Percentiles rank a stretch among this genome's conserved stretches.
These are phyloP conservation scores for Penicillium olsonii DNA, from an alignment of 2,329 filamentous ascomycete genomes.

Conservation along the genomic window DNA sequence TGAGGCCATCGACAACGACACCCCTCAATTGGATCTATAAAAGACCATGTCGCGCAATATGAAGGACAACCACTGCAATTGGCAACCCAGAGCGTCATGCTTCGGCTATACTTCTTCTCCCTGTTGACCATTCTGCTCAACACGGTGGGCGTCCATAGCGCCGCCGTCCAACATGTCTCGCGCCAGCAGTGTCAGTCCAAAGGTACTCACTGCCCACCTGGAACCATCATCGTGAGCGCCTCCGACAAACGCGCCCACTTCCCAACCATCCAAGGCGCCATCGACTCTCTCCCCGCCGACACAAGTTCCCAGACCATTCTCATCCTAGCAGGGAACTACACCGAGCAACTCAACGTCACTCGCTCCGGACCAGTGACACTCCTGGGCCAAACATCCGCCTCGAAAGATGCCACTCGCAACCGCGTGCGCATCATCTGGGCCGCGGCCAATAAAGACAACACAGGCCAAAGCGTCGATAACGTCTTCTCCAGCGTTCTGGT, in stretches of 20 bases:
- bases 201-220: slow-evolving; percentile 27
- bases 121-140: neutral
- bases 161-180: slow-evolving; percentile 4
- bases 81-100: neutral
- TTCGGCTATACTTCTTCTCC: neutral
- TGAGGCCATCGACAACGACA: neutral
- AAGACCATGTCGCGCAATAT: neutral
- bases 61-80: neutral
- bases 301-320: slow-evolving; percentile 57
- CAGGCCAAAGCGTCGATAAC: slow-evolving; percentile 53
- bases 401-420: slow-evolving; percentile 51
- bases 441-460: slow-evolving; percentile 53
- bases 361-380: slow-evolving; percentile 62
- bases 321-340: slow-evolving; percentile 62
- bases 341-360: slow-evolving; percentile 67
- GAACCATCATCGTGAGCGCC: slow-evolving; percentile 32
- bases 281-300: slow-evolving; percentile 50
- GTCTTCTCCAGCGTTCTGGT: slow-evolving; percentile 64
- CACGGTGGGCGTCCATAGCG: slow-evolving; percentile 1
- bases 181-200: slow-evolving; percentile 29
- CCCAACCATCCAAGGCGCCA: slow-evolving; percentile 50
- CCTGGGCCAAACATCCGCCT: slow-evolving; percentile 57
- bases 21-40: neutral
- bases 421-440: slow-evolving; percentile 61
- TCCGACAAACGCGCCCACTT: slow-evolving; percentile 25